These are phyloP conservation scores for Nicotiana tomentosiformis DNA, from an alignment of 257 asterid genomes.

Conservation along the genomic window DNA sequence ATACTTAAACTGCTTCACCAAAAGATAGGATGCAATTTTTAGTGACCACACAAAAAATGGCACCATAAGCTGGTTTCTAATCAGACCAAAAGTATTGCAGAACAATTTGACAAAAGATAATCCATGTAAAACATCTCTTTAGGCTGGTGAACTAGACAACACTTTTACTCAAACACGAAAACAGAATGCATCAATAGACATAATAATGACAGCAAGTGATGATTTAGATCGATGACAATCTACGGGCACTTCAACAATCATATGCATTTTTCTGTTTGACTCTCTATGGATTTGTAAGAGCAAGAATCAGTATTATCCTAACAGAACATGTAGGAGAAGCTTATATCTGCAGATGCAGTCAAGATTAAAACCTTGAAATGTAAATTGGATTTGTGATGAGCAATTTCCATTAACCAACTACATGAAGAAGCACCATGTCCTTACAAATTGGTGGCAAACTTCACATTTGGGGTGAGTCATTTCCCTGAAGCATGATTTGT, in stretches of 20 bases:
- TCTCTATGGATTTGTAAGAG: not conserved
- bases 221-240: not conserved
- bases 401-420: not conserved
- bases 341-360: not conserved
- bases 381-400: not conserved
- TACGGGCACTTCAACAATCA: not conserved
- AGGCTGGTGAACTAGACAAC: not conserved
- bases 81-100: not conserved
- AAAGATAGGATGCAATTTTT: not conserved
- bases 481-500: constrained; percentile 91
- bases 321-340: not conserved
- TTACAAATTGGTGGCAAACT: constrained; percentile 90
- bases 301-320: not conserved
- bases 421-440: constrained; percentile 13
- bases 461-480: constrained; percentile 93
- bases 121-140: not conserved
- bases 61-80: not conserved
- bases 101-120: not conserved
- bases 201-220: not conserved
- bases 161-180: not conserved
- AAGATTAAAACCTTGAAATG: not conserved
- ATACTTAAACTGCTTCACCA: not conserved
- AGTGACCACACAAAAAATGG: not conserved
- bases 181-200: not conserved
- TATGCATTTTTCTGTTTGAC: not conserved